phyloP scores from a whole-genome alignment of 805 yeast genomes.

The Kuraishia molischiana region DNA sequence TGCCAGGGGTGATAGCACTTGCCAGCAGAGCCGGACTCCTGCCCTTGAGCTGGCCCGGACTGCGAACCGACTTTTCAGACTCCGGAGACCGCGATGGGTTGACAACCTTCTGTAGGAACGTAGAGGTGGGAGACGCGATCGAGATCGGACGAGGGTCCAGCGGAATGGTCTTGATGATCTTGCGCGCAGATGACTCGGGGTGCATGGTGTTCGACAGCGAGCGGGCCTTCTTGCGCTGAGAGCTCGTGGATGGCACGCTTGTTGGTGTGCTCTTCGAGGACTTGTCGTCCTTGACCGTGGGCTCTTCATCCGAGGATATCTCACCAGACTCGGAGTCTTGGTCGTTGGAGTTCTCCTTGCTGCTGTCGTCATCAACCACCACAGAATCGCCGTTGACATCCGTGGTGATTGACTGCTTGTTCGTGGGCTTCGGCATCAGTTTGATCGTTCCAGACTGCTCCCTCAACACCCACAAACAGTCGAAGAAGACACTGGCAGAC shows the following conservation, averaged over 20 bases:
- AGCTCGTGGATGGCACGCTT: conserved; percentile 19
- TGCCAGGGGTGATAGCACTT: conserved; percentile 1
- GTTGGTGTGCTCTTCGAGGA: conserved; percentile 1
- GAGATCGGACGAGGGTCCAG: conserved; percentile 72
- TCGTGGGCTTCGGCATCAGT: conserved; percentile 25
- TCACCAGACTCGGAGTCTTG: conserved; percentile 17
- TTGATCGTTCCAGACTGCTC: conserved; percentile 85
- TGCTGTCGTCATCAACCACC: conserved; percentile 12
- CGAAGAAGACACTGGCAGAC: conserved; percentile 91
- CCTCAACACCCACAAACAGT: conserved; percentile 74
- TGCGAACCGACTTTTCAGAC: neutral
- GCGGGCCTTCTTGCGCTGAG: conserved; percentile 27
- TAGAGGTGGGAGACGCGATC: conserved; percentile 1
- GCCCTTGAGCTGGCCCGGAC: neutral
- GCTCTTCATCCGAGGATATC: conserved; percentile 20
- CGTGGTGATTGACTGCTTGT: neutral
- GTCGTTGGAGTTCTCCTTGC: conserved; percentile 8
- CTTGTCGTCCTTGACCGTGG: neutral
- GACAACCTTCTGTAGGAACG: conserved; percentile 5
- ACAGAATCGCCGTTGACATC: conserved; percentile 8
- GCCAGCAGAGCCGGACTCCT: conserved; percentile 3
- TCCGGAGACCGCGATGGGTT: conserved; percentile 4
- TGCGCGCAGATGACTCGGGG: conserved; percentile 66
- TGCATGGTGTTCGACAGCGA: conserved; percentile 44
- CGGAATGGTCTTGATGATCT: conserved; percentile 70